phyloP scores from a whole-genome alignment of 345 rosid genomes.

The Bruguiera parviflora region DNA sequence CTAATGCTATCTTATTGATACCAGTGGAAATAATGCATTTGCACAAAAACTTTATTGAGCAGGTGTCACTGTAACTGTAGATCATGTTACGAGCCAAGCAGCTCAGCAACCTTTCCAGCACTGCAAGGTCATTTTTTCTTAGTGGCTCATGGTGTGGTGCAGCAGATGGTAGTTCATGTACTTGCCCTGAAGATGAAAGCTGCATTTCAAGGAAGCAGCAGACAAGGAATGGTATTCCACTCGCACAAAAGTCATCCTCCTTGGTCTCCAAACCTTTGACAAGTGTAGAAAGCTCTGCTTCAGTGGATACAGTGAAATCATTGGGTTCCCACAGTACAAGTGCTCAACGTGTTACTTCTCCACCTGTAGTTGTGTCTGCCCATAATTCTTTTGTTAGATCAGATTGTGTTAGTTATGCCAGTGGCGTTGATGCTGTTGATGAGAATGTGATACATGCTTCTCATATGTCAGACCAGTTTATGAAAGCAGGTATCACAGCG shows the following conservation, averaged over 20 bases:
- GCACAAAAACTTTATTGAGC: conserved; percentile 1
- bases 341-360: conserved; percentile 23
- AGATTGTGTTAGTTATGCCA: conserved; percentile 49
- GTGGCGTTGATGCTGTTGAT: conserved; percentile 32
- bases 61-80: conserved; percentile 26
- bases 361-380: conserved; percentile 39
- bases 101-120: conserved; percentile 61
- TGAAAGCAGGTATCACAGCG: conserved; percentile 69
- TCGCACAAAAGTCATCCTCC: conserved; percentile 41
- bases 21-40: neutral
- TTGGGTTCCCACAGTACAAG: conserved; percentile 39
- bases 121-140: conserved; percentile 63
- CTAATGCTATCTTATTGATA: neutral
- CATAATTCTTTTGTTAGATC: conserved; percentile 40
- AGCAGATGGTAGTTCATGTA: conserved; percentile 68
- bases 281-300: conserved; percentile 11
- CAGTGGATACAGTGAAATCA: conserved; percentile 36
- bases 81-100: conserved; percentile 77
- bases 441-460: conserved; percentile 38
- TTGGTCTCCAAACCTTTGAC: conserved; percentile 13
- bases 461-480: conserved; percentile 60
- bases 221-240: conserved; percentile 37
- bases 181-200: conserved; percentile 71
- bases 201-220: conserved; percentile 58
- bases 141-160: conserved; percentile 58